phyloP scores from a whole-genome alignment of 2,329 filamentous ascomycete genomes.

The Ramularia endophylla region DNA sequence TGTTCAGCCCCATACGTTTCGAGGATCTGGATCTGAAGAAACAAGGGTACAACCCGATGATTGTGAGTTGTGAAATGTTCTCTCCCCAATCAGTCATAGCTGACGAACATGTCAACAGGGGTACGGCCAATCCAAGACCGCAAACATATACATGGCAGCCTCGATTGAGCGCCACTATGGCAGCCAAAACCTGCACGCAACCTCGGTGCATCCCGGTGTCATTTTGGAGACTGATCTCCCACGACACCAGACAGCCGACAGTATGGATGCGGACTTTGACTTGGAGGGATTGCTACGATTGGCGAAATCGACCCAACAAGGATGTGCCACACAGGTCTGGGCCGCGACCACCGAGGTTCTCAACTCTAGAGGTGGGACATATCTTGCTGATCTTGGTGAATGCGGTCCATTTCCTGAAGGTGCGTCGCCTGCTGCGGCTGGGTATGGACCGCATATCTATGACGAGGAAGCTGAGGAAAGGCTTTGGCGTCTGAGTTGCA shows the following conservation, averaged over 20 bases:
- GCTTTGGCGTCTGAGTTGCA: neutral
- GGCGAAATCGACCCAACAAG: constrained; percentile 37
- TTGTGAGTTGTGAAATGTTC: too few species aligned
- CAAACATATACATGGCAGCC: constrained; percentile 48
- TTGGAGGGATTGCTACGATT: constrained; percentile 10
- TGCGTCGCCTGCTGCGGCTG: neutral
- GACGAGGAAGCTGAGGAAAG: neutral
- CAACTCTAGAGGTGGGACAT: neutral
- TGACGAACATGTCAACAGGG: too few species aligned
- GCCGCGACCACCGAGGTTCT: constrained; percentile 32
- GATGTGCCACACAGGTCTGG: constrained; percentile 44
- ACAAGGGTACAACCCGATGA: neutral
- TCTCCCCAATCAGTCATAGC: too few species aligned
- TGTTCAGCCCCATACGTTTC: neutral
- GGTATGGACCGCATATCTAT: neutral
- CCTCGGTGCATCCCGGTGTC: constrained; percentile 42
- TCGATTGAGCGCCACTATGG: constrained; percentile 48
- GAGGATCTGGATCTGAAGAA: neutral
- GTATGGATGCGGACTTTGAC: neutral
- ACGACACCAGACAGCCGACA: too few species aligned
- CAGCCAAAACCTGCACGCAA: constrained; percentile 38
- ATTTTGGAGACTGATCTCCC: too few species aligned
- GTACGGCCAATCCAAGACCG: constrained; percentile 49
- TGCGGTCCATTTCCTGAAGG: neutral
- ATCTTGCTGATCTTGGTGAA: neutral